Evolutionary conservation across 176 grass and related monocot species (phyloP).

Genomic region (Urochloa ruziziensis): DNA sequence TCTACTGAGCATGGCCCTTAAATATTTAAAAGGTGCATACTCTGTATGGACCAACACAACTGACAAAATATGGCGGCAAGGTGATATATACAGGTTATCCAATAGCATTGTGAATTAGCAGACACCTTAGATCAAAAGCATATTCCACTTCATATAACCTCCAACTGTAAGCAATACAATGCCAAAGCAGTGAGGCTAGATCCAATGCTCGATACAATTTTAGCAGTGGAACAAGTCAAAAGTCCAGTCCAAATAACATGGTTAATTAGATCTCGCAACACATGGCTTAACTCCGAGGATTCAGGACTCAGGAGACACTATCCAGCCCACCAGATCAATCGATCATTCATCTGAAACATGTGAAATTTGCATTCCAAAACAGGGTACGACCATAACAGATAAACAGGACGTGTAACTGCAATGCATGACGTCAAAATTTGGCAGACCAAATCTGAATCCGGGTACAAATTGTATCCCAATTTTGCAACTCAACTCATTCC

Average conservation of each 20-base stretch:
- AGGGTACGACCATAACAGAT: neutral
- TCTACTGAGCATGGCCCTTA: constrained; percentile 4
- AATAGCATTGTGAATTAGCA: neutral
- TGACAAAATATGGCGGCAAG: constrained; percentile 5
- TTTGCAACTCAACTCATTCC: neutral
- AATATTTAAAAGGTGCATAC: neutral
- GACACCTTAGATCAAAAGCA: neutral
- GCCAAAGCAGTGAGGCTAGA: neutral
- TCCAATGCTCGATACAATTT: neutral
- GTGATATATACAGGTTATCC: neutral
- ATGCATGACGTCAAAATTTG: neutral
- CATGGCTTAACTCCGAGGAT: neutral
- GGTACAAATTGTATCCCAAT: neutral
- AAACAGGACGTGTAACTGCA: neutral
- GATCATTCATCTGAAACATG: neutral
- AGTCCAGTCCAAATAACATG: too few species aligned
- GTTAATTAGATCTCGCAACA: too few species aligned
- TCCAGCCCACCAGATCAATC: too few species aligned
- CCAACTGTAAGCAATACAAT: neutral
- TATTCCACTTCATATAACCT: neutral
- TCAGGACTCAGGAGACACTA: too few species aligned
- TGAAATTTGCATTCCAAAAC: neutral
- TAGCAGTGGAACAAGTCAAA: neutral
- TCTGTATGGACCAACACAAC: neutral
- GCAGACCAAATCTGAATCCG: neutral